Conservation (phyloP, 345 rosid genomes). For the Pistacia vera region DNA sequence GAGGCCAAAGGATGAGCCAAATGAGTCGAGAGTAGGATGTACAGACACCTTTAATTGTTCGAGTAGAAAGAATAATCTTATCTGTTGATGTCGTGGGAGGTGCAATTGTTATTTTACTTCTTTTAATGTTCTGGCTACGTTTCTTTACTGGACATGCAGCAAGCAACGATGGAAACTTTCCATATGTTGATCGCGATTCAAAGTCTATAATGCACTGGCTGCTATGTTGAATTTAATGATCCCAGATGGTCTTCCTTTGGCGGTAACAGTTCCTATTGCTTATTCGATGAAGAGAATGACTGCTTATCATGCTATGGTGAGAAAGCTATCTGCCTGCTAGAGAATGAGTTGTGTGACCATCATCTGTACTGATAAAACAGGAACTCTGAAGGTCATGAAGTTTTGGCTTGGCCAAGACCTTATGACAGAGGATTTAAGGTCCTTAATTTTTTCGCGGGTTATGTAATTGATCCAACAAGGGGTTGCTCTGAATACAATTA, state of each 20-base stretch:
- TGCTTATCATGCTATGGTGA: slow-evolving; percentile 73
- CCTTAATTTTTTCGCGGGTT: slow-evolving; percentile 19
- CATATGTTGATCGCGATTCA: slow-evolving; percentile 42
- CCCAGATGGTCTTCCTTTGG: slow-evolving; percentile 77
- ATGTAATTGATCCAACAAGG: slow-evolving; percentile 56
- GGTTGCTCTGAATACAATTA: slow-evolving; percentile 57
- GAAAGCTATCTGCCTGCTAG: slow-evolving; percentile 76
- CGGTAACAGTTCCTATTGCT: slow-evolving; percentile 69
- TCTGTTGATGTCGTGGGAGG: slow-evolving; percentile 59
- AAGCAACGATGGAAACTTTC: slow-evolving; percentile 34
- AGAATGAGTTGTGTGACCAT: slow-evolving; percentile 68
- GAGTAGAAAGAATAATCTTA: slow-evolving; percentile 34
- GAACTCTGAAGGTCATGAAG: slow-evolving; percentile 55
- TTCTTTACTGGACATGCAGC: slow-evolving; percentile 53
- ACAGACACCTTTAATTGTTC: background rate
- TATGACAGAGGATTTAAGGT: slow-evolving; percentile 1
- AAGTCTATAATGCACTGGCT: slow-evolving; percentile 41
- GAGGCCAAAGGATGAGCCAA: background rate
- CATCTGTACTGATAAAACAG: slow-evolving; percentile 72
- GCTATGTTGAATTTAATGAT: slow-evolving; percentile 68
- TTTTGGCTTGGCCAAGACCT: slow-evolving; percentile 56
- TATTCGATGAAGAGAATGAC: slow-evolving; percentile 81
- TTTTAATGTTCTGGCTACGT: slow-evolving; percentile 50
- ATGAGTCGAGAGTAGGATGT: background rate
- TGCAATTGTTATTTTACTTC: slow-evolving; percentile 60